A percentile compares a stretch with the other conserved stretches of the same genome.
Evolutionary conservation across 2,329 filamentous ascomycete species (phyloP).

Genomic region (Polychaeton citri): DNA sequence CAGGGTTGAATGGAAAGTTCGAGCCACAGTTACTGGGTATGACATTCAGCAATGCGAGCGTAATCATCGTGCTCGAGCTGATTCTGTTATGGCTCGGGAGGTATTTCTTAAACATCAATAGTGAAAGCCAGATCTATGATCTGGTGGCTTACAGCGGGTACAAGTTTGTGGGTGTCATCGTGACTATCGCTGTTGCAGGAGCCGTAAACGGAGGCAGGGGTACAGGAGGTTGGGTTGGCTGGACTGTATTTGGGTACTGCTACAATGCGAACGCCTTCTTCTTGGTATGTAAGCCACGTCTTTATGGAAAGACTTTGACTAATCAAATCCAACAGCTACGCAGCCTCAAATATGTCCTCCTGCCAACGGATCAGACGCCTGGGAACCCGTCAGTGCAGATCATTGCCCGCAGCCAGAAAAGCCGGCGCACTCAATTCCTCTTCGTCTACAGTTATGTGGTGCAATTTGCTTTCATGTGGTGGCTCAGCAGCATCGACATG

Average conservation of each 20-base stretch:
- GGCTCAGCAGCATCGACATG: conserved; percentile 41
- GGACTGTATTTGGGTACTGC: conserved; percentile 80
- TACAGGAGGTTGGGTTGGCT: conserved; percentile 77
- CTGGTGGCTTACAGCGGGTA: conserved; percentile 94
- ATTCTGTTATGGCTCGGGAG: conserved; percentile 81
- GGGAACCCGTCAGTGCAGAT: conserved; percentile 53
- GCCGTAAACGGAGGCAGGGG: conserved; percentile 65
- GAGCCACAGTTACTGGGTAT: conserved; percentile 86
- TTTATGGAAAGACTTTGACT: neutral
- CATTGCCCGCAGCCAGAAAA: conserved; percentile 73
- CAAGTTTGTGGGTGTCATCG: conserved; percentile 95
- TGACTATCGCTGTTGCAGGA: conserved; percentile 69
- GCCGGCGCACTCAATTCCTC: conserved; percentile 78
- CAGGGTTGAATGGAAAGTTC: conserved; percentile 80
- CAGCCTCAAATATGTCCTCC: conserved; percentile 86
- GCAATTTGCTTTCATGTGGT: conserved; percentile 92
- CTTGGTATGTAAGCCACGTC: conserved; percentile 46
- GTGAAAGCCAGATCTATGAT: conserved; percentile 85
- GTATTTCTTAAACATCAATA: conserved; percentile 86
- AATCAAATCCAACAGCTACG: conserved; percentile 60
- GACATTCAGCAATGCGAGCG: conserved; percentile 71
- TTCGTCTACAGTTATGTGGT: conserved; percentile 91
- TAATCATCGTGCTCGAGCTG: conserved; percentile 77
- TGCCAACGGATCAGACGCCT: conserved; percentile 64
- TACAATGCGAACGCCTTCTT: conserved; percentile 94